These are phyloP conservation scores for Paecilomyces variotii DNA, from an alignment of 2,329 filamentous ascomycete genomes.

Conservation along the genomic window DNA sequence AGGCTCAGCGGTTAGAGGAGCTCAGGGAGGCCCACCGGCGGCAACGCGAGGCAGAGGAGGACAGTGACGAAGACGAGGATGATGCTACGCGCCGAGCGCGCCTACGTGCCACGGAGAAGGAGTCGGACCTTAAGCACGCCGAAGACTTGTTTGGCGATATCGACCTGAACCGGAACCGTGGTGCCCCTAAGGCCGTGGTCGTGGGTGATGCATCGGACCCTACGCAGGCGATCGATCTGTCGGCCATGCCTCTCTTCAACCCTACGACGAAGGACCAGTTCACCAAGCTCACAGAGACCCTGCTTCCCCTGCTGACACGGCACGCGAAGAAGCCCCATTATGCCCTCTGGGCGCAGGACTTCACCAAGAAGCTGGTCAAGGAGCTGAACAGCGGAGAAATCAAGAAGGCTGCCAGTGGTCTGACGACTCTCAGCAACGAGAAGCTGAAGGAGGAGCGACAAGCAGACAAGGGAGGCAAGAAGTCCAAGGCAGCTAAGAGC, in stretches of 20 bases:
- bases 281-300: conserved; percentile 63
- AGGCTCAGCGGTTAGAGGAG: conserved; percentile 77
- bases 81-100: conserved; percentile 66
- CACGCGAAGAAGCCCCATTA: conserved; percentile 89
- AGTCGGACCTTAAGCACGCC: conserved; percentile 80
- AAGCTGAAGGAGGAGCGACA: conserved; percentile 98
- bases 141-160: conserved; percentile 81
- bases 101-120: conserved; percentile 71
- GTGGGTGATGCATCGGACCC: conserved; percentile 63
- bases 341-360: conserved; percentile 80
- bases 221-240: conserved; percentile 71
- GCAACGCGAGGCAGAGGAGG: conserved; percentile 51
- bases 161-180: conserved; percentile 63
- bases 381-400: conserved; percentile 88
- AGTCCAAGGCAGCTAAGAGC: conserved; percentile 91
- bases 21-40: conserved; percentile 56
- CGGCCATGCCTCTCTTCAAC: conserved; percentile 75
- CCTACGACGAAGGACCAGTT: conserved; percentile 84
- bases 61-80: conserved; percentile 62
- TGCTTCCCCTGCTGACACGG: conserved; percentile 67
- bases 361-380: conserved; percentile 76
- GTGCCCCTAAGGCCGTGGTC: conserved; percentile 58
- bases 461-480: conserved; percentile 89
- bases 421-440: conserved; percentile 92
- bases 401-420: conserved; percentile 82